Base-by-base conservation (phyloP, 768 basidiomycete genomes). In the Amanita fuliginea region DNA sequence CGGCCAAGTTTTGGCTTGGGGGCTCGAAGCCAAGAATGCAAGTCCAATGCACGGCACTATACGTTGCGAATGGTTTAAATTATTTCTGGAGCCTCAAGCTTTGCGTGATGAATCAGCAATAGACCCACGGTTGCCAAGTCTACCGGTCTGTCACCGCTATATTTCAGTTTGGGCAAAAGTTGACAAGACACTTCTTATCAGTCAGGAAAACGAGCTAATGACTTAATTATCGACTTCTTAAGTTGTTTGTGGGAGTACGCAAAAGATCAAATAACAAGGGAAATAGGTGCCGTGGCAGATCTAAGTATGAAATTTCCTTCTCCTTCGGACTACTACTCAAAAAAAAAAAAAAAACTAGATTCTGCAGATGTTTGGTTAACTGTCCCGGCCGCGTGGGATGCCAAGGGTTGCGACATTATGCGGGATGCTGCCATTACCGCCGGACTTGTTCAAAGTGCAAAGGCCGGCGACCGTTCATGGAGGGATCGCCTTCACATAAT, bases 341-440 rank as follows among this genome's bases (percentile, higher is more conserved):
- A 24, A 24, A 24, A 24, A 24, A 24, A 24, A 24, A 24, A 24
- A 24, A 24, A 30, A 39, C 5, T 47, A 91, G 90, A 87, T 61
- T 72, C 81, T 35, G 89, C 87, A 49, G 85, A 89, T 56, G 86
- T 92, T 4, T 84, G 85, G 74, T 66, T 93, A 49, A 91, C 86
- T 2, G 89, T 91, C 3, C 90, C 90, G 47, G 90, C 90, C 11
- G 90, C 89, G 16, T 93, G 89, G 90, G 89, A 93, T 60, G 87
- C 83, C 1, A 81, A 73, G 54, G 89, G 87, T 0, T 89, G 85
- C 57, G 81, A 83, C 51, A 74, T 90, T 56, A 92, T 92, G 90
- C 76, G 89, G 18, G 82, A 81, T 44, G 86, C 86, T 37, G 88
- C 90, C 13, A 84, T 93, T 52, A 69, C 72, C 19, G 89, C 89